Conservation (phyloP, 176 grass and related monocot genomes). For the Aegilops longissima region DNA sequence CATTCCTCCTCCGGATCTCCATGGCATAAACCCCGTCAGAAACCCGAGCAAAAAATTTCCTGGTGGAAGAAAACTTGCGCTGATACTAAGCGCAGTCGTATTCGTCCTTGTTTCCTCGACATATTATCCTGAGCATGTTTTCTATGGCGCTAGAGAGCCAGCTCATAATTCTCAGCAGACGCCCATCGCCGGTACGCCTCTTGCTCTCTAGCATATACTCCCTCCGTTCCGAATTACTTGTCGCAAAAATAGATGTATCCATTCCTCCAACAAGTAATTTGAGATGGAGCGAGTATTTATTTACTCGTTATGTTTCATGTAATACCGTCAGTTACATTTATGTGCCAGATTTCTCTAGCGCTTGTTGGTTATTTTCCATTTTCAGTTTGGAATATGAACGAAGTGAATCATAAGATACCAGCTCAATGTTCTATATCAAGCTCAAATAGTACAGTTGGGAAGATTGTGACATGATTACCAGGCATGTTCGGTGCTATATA, state of each 20-base stretch:
- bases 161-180: neutral
- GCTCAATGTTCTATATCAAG: neutral
- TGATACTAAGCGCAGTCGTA: constrained; percentile 3
- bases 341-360: constrained; percentile 1
- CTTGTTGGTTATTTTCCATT: neutral
- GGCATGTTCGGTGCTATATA: neutral
- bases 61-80: neutral
- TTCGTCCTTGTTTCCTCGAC: neutral
- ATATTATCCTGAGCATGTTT: neutral
- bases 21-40: constrained; percentile 2
- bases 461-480: constrained; percentile 1
- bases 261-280: too few relatives aligned
- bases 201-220: neutral
- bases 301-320: neutral
- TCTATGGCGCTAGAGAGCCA: neutral
- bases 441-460: neutral
- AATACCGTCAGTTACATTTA: constrained; percentile 9
- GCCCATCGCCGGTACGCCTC: neutral
- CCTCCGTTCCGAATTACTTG: too few relatives aligned
- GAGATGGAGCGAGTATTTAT: neutral
- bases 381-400: neutral
- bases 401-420: neutral
- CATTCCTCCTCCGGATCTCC: neutral
- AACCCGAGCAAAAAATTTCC: neutral
- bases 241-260: too few relatives aligned